A percentile compares a stretch with the other conserved stretches of the same genome.
Conservation (phyloP, 371 early-diverging fungal genomes). For the Mortierella sp. region DNA sequence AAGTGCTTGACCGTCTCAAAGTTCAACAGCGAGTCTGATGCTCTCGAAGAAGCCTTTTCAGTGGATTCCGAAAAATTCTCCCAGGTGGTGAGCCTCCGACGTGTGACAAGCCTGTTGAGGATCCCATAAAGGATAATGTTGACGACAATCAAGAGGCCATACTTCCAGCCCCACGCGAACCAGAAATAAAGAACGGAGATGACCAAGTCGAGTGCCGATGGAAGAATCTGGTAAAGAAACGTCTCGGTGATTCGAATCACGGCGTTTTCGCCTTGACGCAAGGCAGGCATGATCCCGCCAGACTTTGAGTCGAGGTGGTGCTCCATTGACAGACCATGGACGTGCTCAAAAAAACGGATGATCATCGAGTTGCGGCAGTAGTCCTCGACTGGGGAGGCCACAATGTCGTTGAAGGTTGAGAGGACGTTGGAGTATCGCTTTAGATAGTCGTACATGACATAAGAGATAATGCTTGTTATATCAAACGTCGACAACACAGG, state of each 20-base stretch:
- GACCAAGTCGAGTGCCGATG: conserved; percentile 84
- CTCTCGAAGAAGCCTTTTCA: background rate
- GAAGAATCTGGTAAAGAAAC: conserved; percentile 87
- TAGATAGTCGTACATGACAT: conserved; percentile 20
- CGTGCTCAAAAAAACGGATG: conserved; percentile 25
- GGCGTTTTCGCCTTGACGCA: conserved; percentile 85
- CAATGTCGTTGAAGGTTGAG: background rate
- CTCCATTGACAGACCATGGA: conserved; percentile 72
- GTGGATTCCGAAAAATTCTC: background rate
- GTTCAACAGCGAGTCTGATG: conserved; percentile 92
- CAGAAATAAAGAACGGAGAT: conserved; percentile 83
- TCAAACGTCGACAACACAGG: conserved; percentile 15
- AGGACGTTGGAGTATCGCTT: conserved; percentile 7
- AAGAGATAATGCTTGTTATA: background rate
- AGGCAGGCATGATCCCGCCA: conserved; percentile 78
- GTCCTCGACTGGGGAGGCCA: conserved; percentile 10
- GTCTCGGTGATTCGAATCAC: conserved; percentile 82
- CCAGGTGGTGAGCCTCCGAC: conserved; percentile 60
- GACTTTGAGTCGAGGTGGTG: conserved; percentile 93
- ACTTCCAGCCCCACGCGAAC: conserved; percentile 74
- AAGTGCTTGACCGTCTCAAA: conserved; percentile 96
- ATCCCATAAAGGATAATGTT: conserved; percentile 87
- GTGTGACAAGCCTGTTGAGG: conserved; percentile 59
- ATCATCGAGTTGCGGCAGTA: background rate
- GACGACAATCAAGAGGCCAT: conserved; percentile 83